Percentiles rank a stretch among this genome's conserved stretches.
These are phyloP conservation scores for Suhomyces bribrorum DNA, from an alignment of 1,139 yeast species.

Conservation along the genomic window DNA sequence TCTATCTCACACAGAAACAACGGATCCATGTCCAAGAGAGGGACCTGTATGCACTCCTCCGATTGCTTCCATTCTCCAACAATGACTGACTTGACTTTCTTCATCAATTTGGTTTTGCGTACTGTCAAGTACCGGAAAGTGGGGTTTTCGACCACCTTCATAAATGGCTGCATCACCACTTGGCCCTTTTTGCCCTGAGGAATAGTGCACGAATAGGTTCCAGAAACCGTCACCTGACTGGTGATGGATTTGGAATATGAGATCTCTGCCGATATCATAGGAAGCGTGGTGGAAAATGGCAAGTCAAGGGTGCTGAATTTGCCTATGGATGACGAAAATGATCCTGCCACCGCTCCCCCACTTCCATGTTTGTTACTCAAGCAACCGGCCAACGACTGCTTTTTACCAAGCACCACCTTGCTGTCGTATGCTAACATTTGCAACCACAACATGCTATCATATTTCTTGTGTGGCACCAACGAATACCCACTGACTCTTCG, in stretches of 20 bases:
- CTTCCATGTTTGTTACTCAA: constrained; percentile 21
- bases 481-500: constrained; percentile 17
- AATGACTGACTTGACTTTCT: neutral
- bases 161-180: constrained; percentile 21
- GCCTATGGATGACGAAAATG: constrained; percentile 19
- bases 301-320: constrained; percentile 18
- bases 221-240: constrained; percentile 13
- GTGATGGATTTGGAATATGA: constrained; percentile 5
- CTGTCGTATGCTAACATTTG: constrained; percentile 1
- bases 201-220: constrained; percentile 21
- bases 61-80: constrained; percentile 13
- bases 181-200: constrained; percentile 24
- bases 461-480: constrained; percentile 7
- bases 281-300: constrained; percentile 1
- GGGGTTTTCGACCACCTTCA: constrained; percentile 16
- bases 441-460: constrained; percentile 20
- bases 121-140: constrained; percentile 12
- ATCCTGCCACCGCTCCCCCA: constrained; percentile 23
- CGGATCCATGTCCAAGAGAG: constrained; percentile 16
- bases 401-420: constrained; percentile 13
- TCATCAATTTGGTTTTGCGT: neutral
- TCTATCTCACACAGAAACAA: constrained; percentile 11
- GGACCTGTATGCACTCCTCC: constrained; percentile 7
- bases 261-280: neutral
- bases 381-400: constrained; percentile 23